A percentile compares a stretch with the other conserved stretches of the same genome.
phyloP scores from a whole-genome alignment of 176 grass and related monocot species.

The Oryza longistaminata region DNA sequence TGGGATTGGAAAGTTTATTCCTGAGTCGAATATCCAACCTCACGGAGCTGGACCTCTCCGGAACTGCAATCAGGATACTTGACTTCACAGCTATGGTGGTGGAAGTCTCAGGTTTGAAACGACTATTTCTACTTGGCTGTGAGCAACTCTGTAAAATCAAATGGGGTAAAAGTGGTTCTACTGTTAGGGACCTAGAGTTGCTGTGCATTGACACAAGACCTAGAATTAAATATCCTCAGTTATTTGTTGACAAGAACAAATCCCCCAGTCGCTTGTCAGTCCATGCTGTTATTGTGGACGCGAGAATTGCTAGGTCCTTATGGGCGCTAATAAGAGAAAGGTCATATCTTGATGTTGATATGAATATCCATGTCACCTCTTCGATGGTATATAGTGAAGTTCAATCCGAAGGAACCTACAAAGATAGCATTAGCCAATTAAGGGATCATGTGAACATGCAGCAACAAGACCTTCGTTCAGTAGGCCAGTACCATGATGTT shows the following conservation, averaged over 20 bases:
- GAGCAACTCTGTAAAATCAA: background rate
- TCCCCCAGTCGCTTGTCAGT: background rate
- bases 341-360: background rate
- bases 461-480: background rate
- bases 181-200: background rate
- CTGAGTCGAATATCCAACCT: background rate
- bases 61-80: conserved; percentile 18
- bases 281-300: background rate
- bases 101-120: background rate
- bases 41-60: background rate
- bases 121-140: background rate
- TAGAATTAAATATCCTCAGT: background rate
- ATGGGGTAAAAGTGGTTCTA: background rate
- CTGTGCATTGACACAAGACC: conserved; percentile 9
- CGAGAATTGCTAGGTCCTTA: background rate
- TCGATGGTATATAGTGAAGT: background rate
- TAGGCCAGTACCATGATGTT: background rate
- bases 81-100: background rate
- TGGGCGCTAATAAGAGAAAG: accelerated
- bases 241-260: background rate
- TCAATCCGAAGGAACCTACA: background rate
- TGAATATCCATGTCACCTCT: background rate
- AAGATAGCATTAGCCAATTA: background rate
- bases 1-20: background rate
- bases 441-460: background rate